Percentiles rank a stretch among this genome's conserved stretches.
These are phyloP conservation scores for Exophiala alcalophila DNA, from an alignment of 2,329 filamentous ascomycete genomes.

Conservation along the genomic window DNA sequence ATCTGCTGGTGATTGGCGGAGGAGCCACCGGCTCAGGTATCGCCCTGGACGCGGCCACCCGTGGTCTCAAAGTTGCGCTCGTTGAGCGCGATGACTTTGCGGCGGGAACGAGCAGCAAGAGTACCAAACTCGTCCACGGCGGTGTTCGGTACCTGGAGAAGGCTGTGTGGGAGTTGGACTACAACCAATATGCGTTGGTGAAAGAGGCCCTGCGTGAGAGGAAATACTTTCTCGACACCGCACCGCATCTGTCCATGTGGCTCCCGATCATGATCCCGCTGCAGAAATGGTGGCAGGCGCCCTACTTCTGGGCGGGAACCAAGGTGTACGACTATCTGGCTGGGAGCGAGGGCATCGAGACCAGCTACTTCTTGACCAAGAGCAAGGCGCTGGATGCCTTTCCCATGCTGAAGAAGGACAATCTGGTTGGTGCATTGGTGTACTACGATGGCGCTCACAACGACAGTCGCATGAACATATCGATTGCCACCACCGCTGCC, in stretches of 20 bases:
- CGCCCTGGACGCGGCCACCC: slow-evolving; percentile 74
- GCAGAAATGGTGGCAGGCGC: slow-evolving; percentile 79
- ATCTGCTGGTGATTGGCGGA: slow-evolving; percentile 74
- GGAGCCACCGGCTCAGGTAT: slow-evolving; percentile 78
- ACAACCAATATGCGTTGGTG: slow-evolving; percentile 73
- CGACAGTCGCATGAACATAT: slow-evolving; percentile 89
- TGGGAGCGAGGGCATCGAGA: slow-evolving; percentile 82
- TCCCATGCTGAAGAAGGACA: slow-evolving; percentile 79
- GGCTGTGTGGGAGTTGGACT: slow-evolving; percentile 80
- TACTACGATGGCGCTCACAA: slow-evolving; percentile 94
- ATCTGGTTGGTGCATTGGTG: slow-evolving; percentile 75
- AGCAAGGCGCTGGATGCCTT: slow-evolving; percentile 84
- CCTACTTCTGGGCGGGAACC: slow-evolving; percentile 67
- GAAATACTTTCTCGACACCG: slow-evolving; percentile 78
- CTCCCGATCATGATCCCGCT: slow-evolving; percentile 81
- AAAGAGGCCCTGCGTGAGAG: slow-evolving; percentile 78
- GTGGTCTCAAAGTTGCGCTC: slow-evolving; percentile 74
- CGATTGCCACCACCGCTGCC: slow-evolving; percentile 82
- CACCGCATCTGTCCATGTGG: slow-evolving; percentile 76
- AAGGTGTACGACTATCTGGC: slow-evolving; percentile 85
- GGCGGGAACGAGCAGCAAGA: slow-evolving; percentile 79
- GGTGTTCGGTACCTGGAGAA: slow-evolving; percentile 84
- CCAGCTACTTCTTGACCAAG: slow-evolving; percentile 81
- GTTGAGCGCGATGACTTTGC: slow-evolving; percentile 83
- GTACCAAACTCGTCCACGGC: slow-evolving; percentile 81